phyloP scores from a whole-genome alignment of 2,329 filamentous ascomycete genomes.

The Aspergillus sp. region DNA sequence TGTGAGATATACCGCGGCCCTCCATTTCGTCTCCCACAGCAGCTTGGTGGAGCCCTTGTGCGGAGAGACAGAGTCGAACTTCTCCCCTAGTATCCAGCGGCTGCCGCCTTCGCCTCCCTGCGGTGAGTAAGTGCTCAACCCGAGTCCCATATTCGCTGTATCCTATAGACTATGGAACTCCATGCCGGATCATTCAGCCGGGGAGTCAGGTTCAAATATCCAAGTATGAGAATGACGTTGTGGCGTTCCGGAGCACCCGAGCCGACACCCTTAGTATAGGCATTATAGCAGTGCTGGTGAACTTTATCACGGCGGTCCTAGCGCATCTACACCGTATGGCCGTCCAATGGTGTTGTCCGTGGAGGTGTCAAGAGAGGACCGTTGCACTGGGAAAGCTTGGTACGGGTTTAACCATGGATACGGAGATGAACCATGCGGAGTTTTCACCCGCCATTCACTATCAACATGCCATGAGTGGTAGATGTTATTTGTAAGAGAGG shows the following conservation, averaged over 20 bases:
- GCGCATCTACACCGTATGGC: too few relatives aligned
- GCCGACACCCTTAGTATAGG: too few relatives aligned
- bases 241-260: not conserved
- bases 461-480: too few relatives aligned
- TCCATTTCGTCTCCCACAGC: constrained; percentile 77
- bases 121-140: not conserved
- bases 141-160: not conserved
- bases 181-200: too few relatives aligned
- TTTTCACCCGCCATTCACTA: too few relatives aligned
- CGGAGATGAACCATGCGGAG: too few relatives aligned
- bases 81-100: constrained; percentile 44
- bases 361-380: too few relatives aligned
- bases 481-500: too few relatives aligned
- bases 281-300: not conserved
- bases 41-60: constrained; percentile 62
- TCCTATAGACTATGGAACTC: not conserved
- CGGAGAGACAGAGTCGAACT: constrained; percentile 50
- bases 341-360: too few relatives aligned
- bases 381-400: too few relatives aligned
- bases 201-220: not conserved
- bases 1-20: constrained; percentile 54
- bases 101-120: constrained; percentile 13
- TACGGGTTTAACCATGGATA: too few relatives aligned
- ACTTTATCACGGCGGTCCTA: not conserved
- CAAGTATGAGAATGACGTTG: not conserved